Percentiles rank a stretch among this genome's conserved stretches.
Evolutionary conservation across 331 rosid genomes (phyloP).

Genomic region (Spiraea crenata): DNA sequence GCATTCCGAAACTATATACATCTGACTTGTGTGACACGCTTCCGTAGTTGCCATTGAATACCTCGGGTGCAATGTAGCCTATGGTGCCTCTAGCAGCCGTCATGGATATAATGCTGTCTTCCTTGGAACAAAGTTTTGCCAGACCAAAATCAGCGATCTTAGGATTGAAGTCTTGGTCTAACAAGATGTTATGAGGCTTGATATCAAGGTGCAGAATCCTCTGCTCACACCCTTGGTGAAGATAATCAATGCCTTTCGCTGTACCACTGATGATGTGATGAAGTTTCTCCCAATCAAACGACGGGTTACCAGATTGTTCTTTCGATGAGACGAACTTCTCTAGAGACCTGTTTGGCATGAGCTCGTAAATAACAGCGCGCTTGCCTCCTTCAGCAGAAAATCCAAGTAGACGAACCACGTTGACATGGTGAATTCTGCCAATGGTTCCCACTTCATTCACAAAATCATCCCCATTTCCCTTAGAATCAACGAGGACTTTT

Average conservation of each 20-base stretch:
- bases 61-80: constrained; percentile 21
- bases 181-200: constrained; percentile 20
- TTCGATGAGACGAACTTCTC: not conserved
- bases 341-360: constrained; percentile 13
- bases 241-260: constrained; percentile 21
- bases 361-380: constrained; percentile 17
- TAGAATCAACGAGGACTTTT: constrained; percentile 8
- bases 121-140: constrained; percentile 9
- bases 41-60: constrained; percentile 14
- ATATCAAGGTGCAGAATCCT: constrained; percentile 18
- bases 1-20: constrained; percentile 18
- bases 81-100: constrained; percentile 18
- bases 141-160: constrained; percentile 1
- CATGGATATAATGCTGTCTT: constrained; percentile 12
- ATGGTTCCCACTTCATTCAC: constrained; percentile 23
- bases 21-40: constrained; percentile 10
- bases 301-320: not conserved
- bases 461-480: constrained; percentile 11
- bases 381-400: constrained; percentile 15
- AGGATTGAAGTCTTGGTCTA: constrained; percentile 8
- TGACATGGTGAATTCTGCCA: constrained; percentile 18
- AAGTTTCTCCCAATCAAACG: constrained; percentile 8
- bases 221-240: constrained; percentile 13
- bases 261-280: not conserved
- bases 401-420: constrained; percentile 10